Conservation (phyloP, 495 filamentous ascomycete species). For the Penicillium steckii region DNA sequence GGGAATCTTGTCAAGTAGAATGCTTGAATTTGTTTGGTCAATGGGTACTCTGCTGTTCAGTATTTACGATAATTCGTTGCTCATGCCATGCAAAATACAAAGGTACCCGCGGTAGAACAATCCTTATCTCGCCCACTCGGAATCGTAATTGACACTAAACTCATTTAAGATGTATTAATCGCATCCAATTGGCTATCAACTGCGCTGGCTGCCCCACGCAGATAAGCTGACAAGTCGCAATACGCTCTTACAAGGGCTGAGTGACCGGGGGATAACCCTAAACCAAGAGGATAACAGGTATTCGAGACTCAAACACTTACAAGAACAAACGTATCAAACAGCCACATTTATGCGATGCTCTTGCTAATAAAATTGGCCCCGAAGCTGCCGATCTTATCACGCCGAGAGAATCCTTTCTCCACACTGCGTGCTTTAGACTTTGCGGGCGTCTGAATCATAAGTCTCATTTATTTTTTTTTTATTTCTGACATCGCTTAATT, state of each 20-base stretch:
- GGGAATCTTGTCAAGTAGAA: not conserved
- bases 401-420: conserved; percentile 3
- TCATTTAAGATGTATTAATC: not conserved
- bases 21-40: not conserved
- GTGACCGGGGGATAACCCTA: not conserved
- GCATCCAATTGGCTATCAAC: not conserved
- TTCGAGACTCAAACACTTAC: not conserved
- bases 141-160: not conserved
- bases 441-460: too few relatives aligned
- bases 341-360: conserved; percentile 18
- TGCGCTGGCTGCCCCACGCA: not conserved
- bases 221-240: not conserved
- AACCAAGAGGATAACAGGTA: not conserved
- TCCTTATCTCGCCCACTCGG: conserved; percentile 11
- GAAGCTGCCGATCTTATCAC: conserved; percentile 7
- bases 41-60: too few relatives aligned
- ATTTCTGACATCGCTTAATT: not conserved
- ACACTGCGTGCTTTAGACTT: not conserved
- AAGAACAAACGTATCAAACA: not conserved
- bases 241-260: not conserved
- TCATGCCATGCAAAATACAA: not conserved
- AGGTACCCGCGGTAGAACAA: not conserved
- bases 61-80: not conserved
- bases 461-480: not conserved
- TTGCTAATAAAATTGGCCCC: conserved; percentile 16